Evolutionary conservation across 1,139 yeast genomes (phyloP).

Genomic region (Taphrina deformans): DNA sequence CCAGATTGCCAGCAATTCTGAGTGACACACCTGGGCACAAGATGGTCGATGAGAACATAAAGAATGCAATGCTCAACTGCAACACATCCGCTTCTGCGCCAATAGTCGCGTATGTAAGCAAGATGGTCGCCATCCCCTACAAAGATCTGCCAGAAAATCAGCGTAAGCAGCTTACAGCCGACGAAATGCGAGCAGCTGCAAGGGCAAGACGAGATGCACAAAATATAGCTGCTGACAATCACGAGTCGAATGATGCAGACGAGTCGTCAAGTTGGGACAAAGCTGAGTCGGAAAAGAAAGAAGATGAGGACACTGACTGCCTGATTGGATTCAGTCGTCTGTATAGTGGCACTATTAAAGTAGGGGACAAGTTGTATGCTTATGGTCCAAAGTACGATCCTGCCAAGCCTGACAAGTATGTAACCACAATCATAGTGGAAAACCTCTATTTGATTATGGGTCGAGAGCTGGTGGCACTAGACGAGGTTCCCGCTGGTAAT

Average conservation of each 20-base stretch:
- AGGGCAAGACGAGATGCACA: constrained; percentile 54
- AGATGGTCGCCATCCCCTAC: constrained; percentile 80
- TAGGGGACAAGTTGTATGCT: constrained; percentile 72
- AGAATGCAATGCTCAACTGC: constrained; percentile 63
- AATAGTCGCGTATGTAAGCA: constrained; percentile 81
- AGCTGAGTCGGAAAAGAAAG: constrained; percentile 37
- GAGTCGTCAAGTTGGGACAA: constrained; percentile 34
- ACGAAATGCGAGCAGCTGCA: constrained; percentile 59
- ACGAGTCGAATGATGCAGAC: constrained; percentile 12
- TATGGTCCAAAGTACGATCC: constrained; percentile 90
- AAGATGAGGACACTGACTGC: constrained; percentile 56
- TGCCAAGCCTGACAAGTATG: constrained; percentile 58
- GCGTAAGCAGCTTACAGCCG: constrained; percentile 44
- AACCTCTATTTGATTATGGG: constrained; percentile 89
- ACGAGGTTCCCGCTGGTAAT: constrained; percentile 88
- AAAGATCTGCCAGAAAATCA: constrained; percentile 70
- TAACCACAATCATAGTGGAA: constrained; percentile 57
- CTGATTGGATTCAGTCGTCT: constrained; percentile 85
- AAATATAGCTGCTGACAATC: constrained; percentile 27
- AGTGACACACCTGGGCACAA: constrained; percentile 57
- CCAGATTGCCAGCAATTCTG: constrained; percentile 67
- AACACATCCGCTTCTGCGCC: constrained; percentile 55
- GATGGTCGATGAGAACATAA: constrained; percentile 54
- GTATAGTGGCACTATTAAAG: constrained; percentile 74
- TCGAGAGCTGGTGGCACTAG: constrained; percentile 73